Evolutionary conservation across 345 rosid genomes (phyloP), one percentile per base, ranked within the genome.

Genomic region (Ailanthus altissimus): DNA sequence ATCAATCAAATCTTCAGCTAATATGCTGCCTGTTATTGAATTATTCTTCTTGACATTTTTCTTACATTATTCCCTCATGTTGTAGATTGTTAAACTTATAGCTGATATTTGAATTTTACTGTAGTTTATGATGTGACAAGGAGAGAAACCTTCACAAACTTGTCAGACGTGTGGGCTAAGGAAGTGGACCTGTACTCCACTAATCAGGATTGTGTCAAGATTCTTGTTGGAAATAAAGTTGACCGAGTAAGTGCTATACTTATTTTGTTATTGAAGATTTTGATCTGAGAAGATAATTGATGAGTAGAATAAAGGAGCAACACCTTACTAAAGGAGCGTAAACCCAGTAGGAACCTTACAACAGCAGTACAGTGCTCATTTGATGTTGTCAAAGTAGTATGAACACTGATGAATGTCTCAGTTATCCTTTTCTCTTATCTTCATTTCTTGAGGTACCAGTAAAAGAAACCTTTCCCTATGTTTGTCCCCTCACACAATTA

Each of bases 211-310:
- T 93, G 99, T 76, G 86, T 95, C 67, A 93, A 89, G 91, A 89
- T 95, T 89, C 98, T 95, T 23, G 99, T 95, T 51, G 99, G 98
- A 28, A 95, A 95, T 83, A 92, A 95, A 92, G 96, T 95, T 49
- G 99, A 95, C 70, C 85, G 80, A 81, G 99, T 93, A 84, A 84
- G 92, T 78, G 73, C 12, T 66, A 18, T 5, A 20, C 77, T 23
- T 42, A 0, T 61, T 72, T 51, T 3, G 23, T 6, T 53, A 47
- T 42, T 45, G 28, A 18, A 51, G 26, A 72, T 57, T 32, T 64
- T 14, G 45, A 62, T 73, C 38, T 9, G 4, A 0, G 26, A 49
- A 15, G 13, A 71, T 40, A 23, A 15, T 25, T 6, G 11, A 25
- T 50, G 46, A 42, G 49, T 42, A 25, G 15, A n/a, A 43, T 66